Evolutionary conservation across 345 rosid species (phyloP).

Genomic region (Angophora floribunda): DNA sequence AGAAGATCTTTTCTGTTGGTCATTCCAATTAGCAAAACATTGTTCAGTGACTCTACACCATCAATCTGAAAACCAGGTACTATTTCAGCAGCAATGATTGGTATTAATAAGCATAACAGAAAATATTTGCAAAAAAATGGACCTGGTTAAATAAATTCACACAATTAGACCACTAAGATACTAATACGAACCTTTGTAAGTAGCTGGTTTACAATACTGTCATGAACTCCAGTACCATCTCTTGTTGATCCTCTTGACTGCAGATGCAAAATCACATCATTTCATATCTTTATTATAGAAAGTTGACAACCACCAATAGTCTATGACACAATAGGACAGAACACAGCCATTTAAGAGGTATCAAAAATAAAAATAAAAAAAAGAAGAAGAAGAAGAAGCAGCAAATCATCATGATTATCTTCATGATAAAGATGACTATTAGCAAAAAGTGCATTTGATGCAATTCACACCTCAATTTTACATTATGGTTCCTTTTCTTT

Average conservation of each 20-base stretch:
- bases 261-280: background rate
- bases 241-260: slow-evolving; percentile 98
- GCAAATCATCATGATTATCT: background rate
- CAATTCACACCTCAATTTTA: background rate
- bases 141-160: background rate
- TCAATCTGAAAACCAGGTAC: slow-evolving; percentile 61
- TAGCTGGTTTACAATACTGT: slow-evolving; percentile 94
- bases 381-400: background rate
- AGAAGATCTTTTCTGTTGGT: slow-evolving; percentile 97
- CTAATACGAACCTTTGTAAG: slow-evolving; percentile 71
- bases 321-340: background rate
- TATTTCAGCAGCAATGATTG: background rate
- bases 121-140: background rate
- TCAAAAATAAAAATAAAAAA: too few relatives aligned
- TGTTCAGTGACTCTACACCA: slow-evolving; percentile 98
- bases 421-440: background rate
- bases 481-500: background rate
- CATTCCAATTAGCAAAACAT: slow-evolving; percentile 98
- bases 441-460: background rate
- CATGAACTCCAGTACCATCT: slow-evolving; percentile 99
- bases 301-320: background rate
- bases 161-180: background rate
- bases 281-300: background rate
- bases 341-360: background rate
- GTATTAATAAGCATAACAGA: background rate